Evolutionary conservation across 805 yeast genomes (phyloP), one percentile per base, ranked within the genome.

Genomic region (Teunomyces gatunensis): DNA sequence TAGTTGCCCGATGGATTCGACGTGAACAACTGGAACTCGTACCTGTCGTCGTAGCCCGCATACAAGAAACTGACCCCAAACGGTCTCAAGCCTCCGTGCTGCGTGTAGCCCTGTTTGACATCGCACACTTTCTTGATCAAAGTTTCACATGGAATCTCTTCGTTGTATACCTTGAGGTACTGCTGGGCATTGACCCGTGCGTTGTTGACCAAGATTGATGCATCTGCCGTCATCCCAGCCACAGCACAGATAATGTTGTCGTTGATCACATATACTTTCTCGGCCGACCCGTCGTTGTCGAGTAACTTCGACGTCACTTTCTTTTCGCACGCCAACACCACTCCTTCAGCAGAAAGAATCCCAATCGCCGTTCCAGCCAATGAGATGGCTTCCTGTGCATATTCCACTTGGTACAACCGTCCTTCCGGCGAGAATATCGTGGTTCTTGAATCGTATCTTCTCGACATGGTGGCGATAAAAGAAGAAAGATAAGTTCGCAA

Each of bases 381-480:
- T 46, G 87, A 81, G 53, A 86, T 86, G 15, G 92, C 91, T 67
- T 94, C 98, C 63, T 90, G 81, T 3, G 98, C 99, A 60, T 94
- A 94, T 69, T 94, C 99, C 17, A 90, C 92, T 73, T 94, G 99
- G 71, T 94, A 94, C 48, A 94, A 78, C 70, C 99, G 83, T 34
- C 99, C 99, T 67, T 94, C 99, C 7, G 99, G 99, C 34, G 98
- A 92, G 73, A 94, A 94, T 62, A 94, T 95, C 4, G 99, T 94
- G 44, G 99, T 94, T 79, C 99, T 83, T 52, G 96, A 87, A 73
- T 94, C 99, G 89, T 94, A 94, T 81, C 99, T 85, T 86, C 98
- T 87, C 58, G 97, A 89, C 85, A 80, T 39, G 30, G 39, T 37
- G 47, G 28, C 27, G 18, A 28, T 18, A 13, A 9, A 9, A 9